Percentiles rank a stretch among this genome's conserved stretches.
Evolutionary conservation across 2,329 filamentous ascomycete species (phyloP).

Genomic region (Boeremia lycopersici): DNA sequence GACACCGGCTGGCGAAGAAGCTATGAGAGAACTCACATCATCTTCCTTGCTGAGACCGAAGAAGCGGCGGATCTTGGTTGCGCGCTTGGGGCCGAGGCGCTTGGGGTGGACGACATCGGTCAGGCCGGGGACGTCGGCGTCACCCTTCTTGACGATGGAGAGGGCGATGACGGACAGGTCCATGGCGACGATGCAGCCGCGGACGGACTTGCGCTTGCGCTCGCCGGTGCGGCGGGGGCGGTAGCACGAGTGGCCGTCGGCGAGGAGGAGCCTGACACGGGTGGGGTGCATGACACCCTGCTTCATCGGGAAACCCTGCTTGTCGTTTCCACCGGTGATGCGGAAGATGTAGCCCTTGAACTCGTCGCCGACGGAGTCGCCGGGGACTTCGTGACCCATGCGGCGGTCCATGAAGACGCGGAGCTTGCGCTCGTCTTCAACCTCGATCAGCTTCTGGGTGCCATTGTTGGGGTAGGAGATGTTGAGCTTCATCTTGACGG

Average conservation of each 20-base stretch:
- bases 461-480: constrained; percentile 96
- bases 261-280: constrained; percentile 95
- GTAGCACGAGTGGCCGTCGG: constrained; percentile 99
- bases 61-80: constrained; percentile 99
- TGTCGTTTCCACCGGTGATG: constrained; percentile 99
- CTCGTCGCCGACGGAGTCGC: constrained; percentile 95
- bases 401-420: constrained; percentile 98
- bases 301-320: constrained; percentile 99
- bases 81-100: constrained; percentile 98
- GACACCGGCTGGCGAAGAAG: constrained; percentile 69
- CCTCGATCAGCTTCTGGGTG: constrained; percentile 98
- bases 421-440: constrained; percentile 99
- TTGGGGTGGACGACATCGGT: constrained; percentile 99
- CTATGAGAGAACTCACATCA: constrained; percentile 82
- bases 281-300: constrained; percentile 99
- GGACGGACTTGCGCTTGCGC: constrained; percentile 99
- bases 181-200: constrained; percentile 96
- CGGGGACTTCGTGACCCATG: constrained; percentile 91
- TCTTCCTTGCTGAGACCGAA: constrained; percentile 99
- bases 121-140: constrained; percentile 89
- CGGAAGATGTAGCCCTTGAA: constrained; percentile 99
- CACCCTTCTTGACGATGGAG: constrained; percentile 97
- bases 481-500: constrained; percentile 74
- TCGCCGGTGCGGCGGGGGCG: constrained; percentile 95
- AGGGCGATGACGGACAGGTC: constrained; percentile 96